Conservation (phyloP, 179 eudicot species). For the Actinidia arguta region DNA sequence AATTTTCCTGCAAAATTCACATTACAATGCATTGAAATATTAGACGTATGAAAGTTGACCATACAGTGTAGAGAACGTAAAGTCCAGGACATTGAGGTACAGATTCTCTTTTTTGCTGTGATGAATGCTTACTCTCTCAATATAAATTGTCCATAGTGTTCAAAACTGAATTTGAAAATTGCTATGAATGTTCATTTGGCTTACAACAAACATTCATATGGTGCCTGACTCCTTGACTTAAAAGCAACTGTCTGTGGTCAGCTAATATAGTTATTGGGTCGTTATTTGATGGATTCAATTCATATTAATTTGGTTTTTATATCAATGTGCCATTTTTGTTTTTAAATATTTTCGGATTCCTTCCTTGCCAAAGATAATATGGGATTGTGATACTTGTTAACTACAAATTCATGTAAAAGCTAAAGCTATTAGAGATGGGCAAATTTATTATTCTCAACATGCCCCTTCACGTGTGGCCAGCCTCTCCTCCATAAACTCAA, state of each 20-base stretch:
- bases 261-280: background rate
- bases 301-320: background rate
- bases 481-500: too few relatives aligned
- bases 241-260: background rate
- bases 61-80: background rate
- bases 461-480: too few relatives aligned
- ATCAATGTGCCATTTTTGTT: background rate
- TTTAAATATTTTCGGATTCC: too few relatives aligned
- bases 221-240: background rate
- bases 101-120: background rate
- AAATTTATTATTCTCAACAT: too few relatives aligned
- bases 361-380: background rate
- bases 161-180: background rate
- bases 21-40: background rate
- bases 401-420: too few relatives aligned
- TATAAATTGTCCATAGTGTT: background rate
- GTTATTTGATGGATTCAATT: background rate
- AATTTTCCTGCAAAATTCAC: background rate
- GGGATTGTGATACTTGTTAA: background rate
- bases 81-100: background rate
- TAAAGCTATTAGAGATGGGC: too few relatives aligned
- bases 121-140: background rate
- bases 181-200: background rate
- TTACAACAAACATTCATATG: too few relatives aligned
- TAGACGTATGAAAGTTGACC: conserved; percentile 7